Evolutionary conservation across 2,329 filamentous ascomycete genomes (phyloP), one percentile per base, ranked within the genome.

Genomic region (Penicillium sp.): DNA sequence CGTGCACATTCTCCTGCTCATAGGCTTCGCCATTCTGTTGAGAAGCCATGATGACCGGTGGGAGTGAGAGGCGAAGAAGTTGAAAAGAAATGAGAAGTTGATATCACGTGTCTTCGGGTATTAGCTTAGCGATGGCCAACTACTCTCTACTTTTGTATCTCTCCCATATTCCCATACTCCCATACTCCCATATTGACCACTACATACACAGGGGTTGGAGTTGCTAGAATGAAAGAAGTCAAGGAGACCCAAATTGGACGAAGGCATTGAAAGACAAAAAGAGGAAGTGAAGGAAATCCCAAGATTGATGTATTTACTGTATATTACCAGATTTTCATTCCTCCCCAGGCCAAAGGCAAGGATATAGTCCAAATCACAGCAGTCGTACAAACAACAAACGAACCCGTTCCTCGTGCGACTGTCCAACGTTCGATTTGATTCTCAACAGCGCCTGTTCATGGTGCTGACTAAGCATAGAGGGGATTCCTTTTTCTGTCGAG

Each of bases 1-100:
- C 79, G 75, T 99, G 94, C 53, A 99, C 94, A 75, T 97, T 90
- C 61, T 87, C 77, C 59, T 87, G 82, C 76, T 99, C 94, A 77
- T 96, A 97, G 7, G 58, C 62, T 45, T 72, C 71, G 4, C 54
- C 54, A 21, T 31, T 14, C 39, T 48, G 43, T 44, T 55, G 51
- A 14, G 50, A 53, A n/a, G 48, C 41, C 61, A 61, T 61, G 34
- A 29, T 57, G 31, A 13, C 13, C 9, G 47, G 24, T 7, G 27
- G 14, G 10, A 16, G 34, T 18, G 38, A 27, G 9, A 22, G 29
- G 70, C 41, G 40, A 16, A 40, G 29, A 40, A 22, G 54, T 39
- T 27, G 36, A 38, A 40, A 40, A 22, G 32, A 48, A 22, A 24
- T 21, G 47, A 50, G 39, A 49, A 53, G 45, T 50, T 36, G 24